These are phyloP conservation scores for Diaporthe citrichinensis DNA, from an alignment of 2,329 filamentous ascomycete species.

Conservation along the genomic window DNA sequence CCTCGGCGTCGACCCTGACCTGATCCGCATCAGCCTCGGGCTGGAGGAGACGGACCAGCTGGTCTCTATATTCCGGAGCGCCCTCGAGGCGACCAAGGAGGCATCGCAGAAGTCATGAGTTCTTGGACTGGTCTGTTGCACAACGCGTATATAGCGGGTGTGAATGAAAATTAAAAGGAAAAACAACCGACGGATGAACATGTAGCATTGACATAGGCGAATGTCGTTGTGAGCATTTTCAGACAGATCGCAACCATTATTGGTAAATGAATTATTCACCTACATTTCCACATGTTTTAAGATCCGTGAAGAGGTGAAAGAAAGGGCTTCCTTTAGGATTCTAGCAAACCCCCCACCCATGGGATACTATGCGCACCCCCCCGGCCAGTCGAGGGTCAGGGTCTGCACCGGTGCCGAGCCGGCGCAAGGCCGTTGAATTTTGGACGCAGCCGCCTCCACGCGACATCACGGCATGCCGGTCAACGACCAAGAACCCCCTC, in stretches of 20 bases:
- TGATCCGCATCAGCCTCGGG: constrained; percentile 91
- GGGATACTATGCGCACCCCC: not conserved
- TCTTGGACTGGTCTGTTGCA: not conserved
- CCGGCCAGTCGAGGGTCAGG: constrained; percentile 6
- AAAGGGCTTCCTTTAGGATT: not conserved
- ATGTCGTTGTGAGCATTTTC: not conserved
- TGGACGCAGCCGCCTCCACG: constrained; percentile 19
- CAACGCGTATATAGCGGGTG: not conserved
- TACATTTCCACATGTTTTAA: not conserved
- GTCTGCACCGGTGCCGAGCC: constrained; percentile 29
- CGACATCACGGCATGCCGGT: not conserved
- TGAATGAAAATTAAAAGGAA: not conserved
- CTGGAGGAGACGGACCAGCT: constrained; percentile 83
- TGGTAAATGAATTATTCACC: not conserved
- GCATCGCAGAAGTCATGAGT: not conserved
- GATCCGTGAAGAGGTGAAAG: not conserved
- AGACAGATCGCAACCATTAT: not conserved
- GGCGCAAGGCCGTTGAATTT: constrained; percentile 28
- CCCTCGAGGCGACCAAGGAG: constrained; percentile 73
- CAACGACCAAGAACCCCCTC: not conserved
- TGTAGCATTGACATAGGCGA: not conserved
- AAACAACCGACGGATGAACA: not conserved
- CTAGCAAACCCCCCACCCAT: not conserved
- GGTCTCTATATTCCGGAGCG: constrained; percentile 73
- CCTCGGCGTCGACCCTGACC: constrained; percentile 83